Percentiles rank a stretch among this genome's conserved stretches.
phyloP scores from a whole-genome alignment of 345 rosid genomes.

The Euclidium syriacum region DNA sequence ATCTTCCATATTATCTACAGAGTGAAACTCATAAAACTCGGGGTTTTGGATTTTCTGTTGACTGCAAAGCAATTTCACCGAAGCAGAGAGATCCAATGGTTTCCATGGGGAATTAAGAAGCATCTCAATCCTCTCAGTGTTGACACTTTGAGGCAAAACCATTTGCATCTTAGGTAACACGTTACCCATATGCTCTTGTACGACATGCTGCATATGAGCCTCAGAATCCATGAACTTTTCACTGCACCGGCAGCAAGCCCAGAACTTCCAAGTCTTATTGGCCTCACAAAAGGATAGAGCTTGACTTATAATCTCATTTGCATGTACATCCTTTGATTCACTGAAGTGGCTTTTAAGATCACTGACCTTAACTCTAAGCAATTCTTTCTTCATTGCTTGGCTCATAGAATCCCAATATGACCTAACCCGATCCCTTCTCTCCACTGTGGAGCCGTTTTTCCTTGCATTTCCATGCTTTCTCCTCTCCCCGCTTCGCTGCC shows the following conservation, averaged over 20 bases:
- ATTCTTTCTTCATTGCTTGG: constrained; percentile 48
- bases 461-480: constrained; percentile 54
- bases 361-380: constrained; percentile 54
- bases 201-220: constrained; percentile 72
- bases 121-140: constrained; percentile 68
- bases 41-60: constrained; percentile 39
- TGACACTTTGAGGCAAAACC: constrained; percentile 67
- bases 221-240: constrained; percentile 60
- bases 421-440: constrained; percentile 58
- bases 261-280: constrained; percentile 69
- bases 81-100: constrained; percentile 74
- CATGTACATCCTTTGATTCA: constrained; percentile 52
- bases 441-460: constrained; percentile 52
- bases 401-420: constrained; percentile 71
- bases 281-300: constrained; percentile 54
- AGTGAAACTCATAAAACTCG: constrained; percentile 39
- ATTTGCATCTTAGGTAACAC: constrained; percentile 67
- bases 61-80: constrained; percentile 48
- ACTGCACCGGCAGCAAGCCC: constrained; percentile 68
- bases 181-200: constrained; percentile 72
- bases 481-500: constrained; percentile 63
- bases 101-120: constrained; percentile 70
- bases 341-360: constrained; percentile 62
- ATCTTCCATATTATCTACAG: constrained; percentile 38
- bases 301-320: constrained; percentile 52